phyloP scores from a whole-genome alignment of 106 monocot genomes.

The Allium fistulosum region DNA sequence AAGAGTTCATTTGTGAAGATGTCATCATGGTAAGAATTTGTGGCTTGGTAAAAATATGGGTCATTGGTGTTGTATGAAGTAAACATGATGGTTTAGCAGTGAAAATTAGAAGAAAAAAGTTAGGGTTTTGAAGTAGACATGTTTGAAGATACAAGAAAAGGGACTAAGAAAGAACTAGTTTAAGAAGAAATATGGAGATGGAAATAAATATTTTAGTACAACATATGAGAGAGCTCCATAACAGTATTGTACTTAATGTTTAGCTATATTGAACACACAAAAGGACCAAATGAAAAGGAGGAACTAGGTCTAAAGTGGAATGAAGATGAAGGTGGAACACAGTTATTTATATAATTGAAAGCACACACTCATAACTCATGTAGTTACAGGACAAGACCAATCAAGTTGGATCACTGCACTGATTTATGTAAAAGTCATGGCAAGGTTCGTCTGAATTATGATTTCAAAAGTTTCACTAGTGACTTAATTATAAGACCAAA shows the following conservation, averaged over 20 bases:
- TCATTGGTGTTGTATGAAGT: constrained; percentile 3
- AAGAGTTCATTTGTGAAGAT: too few species aligned
- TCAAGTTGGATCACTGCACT: too few species aligned
- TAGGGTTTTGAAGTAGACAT: constrained; percentile 2
- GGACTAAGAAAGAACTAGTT: neutral
- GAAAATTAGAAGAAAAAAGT: constrained; percentile 1
- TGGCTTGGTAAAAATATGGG: neutral
- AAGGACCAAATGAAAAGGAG: neutral
- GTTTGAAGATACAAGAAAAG: neutral
- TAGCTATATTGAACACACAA: neutral
- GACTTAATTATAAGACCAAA: too few species aligned
- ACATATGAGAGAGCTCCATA: constrained; percentile 1
- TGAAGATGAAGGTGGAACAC: neutral
- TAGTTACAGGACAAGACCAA: constrained; percentile 3
- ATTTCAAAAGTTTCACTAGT: too few species aligned
- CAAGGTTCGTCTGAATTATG: too few species aligned
- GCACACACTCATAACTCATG: constrained; percentile 5
- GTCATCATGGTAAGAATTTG: neutral
- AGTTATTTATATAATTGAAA: neutral
- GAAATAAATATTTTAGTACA: neutral
- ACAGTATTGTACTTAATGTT: constrained; percentile 2
- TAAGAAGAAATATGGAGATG: constrained; percentile 8
- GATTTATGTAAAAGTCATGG: too few species aligned
- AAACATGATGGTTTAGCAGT: neutral
- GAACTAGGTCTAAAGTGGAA: neutral